Evolutionary conservation across 192 early-diverging fungal genomes (phyloP), one percentile per base, ranked within the genome.

Genomic region (Glomus cerebriforme): DNA sequence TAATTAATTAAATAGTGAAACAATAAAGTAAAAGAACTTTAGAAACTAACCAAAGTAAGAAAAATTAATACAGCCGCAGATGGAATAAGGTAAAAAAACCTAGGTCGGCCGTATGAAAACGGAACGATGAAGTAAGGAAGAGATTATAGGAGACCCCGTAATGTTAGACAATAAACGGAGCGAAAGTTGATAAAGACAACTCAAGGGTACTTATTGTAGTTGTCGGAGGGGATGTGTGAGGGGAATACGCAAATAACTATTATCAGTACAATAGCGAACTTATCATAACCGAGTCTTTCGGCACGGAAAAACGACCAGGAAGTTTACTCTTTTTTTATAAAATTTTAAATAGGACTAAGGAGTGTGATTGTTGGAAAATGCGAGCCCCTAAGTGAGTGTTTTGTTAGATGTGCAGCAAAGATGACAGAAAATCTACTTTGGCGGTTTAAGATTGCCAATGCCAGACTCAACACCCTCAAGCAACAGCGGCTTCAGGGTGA

Each of bases 371-470:
- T 73, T 73, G 70, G 70, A 73, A 73, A 73, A 73, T 73, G 70
- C 45, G 70, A 73, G 70, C 70, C 70, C 70, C 70, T 73, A 73
- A 73, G 70, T 73, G 70, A 73, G 70, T 73, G 70, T 73, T 73
- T 73, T 49, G 70, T 73, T 73, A 73, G 70, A 73, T 73, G 70
- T 73, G 70, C n/a, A 26, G 24, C 24, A 49, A 29, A 49, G 35
- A 49, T 43, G 45, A 73, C 35, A 26, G 26, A 43, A 34, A 73
- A 73, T 43, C 35, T 43, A 73, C 35, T 13, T 24, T 43, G n/a
- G 24, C n/a, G 17, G 24, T 49, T 26, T 17, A 27, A 49, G 39
- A 69, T 27, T 27, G 24, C 70, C n/a, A 73, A 43, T 73, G 70
- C 29, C 70, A 73, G n/a, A 49, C 39, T 73, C 70, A 43, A 73